A percentile compares a stretch with the other conserved stretches of the same genome.
These are phyloP conservation scores for Psilocybe cyanescens DNA, from an alignment of 768 basidiomycete genomes.

Conservation along the genomic window DNA sequence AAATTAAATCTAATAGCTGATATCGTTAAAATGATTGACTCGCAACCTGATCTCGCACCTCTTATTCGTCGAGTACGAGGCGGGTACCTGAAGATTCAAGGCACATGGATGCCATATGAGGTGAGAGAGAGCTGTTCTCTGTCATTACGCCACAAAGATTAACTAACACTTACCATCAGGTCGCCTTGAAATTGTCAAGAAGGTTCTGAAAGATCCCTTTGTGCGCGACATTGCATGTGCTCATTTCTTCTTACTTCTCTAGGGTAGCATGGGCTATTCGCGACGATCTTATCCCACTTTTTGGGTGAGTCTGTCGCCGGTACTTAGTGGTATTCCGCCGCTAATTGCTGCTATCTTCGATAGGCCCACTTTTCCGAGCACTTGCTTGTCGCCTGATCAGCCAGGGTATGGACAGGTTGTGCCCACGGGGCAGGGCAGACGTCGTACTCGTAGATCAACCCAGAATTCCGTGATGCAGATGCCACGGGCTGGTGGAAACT, in stretches of 20 bases:
- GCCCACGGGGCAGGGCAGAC: constrained; percentile 58
- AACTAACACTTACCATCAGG: constrained; percentile 43
- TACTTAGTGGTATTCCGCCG: not conserved
- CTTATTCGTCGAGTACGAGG: constrained; percentile 85
- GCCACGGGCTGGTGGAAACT: constrained; percentile 37
- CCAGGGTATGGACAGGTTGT: constrained; percentile 88
- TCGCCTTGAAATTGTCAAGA: constrained; percentile 78
- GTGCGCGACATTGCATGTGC: constrained; percentile 4
- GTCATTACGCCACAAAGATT: constrained; percentile 15
- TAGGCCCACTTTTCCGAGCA: constrained; percentile 83
- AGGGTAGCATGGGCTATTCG: constrained; percentile 91
- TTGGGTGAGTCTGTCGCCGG: constrained; percentile 61
- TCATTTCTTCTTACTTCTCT: constrained; percentile 16
- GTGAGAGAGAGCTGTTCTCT: constrained; percentile 43
- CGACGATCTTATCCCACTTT: constrained; percentile 84
- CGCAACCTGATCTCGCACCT: constrained; percentile 83
- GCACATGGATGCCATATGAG: constrained; percentile 95
- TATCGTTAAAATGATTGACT: constrained; percentile 92
- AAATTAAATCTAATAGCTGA: constrained; percentile 57
- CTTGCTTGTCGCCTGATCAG: constrained; percentile 84
- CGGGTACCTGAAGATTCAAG: constrained; percentile 90
- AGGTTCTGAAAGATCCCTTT: constrained; percentile 51
- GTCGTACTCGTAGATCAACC: constrained; percentile 60
- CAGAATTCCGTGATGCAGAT: constrained; percentile 37
- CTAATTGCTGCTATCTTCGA: constrained; percentile 8